A percentile compares a stretch with the other conserved stretches of the same genome.
Evolutionary conservation across 2,329 filamentous ascomycete species (phyloP).

Genomic region (Passalora sequoiae): DNA sequence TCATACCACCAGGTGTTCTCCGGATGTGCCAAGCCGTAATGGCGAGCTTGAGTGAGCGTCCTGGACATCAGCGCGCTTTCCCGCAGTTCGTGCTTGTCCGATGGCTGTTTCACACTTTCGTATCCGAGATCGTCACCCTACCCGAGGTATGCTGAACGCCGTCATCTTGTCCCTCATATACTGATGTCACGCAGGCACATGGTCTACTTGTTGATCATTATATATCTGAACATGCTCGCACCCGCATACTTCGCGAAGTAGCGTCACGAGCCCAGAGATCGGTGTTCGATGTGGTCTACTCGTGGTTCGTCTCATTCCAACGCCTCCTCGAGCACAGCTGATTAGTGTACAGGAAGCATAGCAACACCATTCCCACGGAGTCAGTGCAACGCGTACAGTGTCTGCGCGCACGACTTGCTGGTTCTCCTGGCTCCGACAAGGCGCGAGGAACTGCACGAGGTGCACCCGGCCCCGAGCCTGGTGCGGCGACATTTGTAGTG

Average conservation of each 20-base stretch:
- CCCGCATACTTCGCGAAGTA: slow-evolving; percentile 68
- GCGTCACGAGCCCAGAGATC: slow-evolving; percentile 73
- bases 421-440: too few species aligned
- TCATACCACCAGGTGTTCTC: slow-evolving; percentile 79
- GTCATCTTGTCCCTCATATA: background rate
- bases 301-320: slow-evolving; percentile 52
- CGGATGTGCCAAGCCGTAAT: slow-evolving; percentile 81
- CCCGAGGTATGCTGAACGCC: slow-evolving; percentile 61
- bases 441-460: too few species aligned
- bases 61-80: slow-evolving; percentile 63
- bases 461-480: too few species aligned
- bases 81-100: slow-evolving; percentile 80
- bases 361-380: slow-evolving; percentile 57
- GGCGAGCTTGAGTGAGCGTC: slow-evolving; percentile 58
- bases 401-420: slow-evolving; percentile 59
- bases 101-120: slow-evolving; percentile 86
- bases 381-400: slow-evolving; percentile 66
- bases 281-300: slow-evolving; percentile 68
- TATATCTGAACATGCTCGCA: slow-evolving; percentile 82
- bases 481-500: too few species aligned
- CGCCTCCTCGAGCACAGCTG: slow-evolving; percentile 15
- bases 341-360: slow-evolving; percentile 47
- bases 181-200: slow-evolving; percentile 46
- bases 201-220: slow-evolving; percentile 78
- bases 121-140: slow-evolving; percentile 77